phyloP scores from a whole-genome alignment of 257 asterid species.

The Capsicum baccatum region DNA sequence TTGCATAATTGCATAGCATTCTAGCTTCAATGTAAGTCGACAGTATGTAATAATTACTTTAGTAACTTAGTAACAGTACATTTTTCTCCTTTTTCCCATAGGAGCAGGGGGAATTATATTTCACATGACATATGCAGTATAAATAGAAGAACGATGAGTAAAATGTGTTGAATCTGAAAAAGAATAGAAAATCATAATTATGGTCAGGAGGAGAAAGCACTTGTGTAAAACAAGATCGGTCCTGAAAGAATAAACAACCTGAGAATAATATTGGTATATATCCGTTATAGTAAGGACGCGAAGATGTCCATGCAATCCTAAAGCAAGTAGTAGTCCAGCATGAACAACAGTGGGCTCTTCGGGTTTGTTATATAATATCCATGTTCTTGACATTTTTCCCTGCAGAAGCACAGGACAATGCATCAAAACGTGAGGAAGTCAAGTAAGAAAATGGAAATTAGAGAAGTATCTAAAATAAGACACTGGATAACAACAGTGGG shows the following conservation, averaged over 20 bases:
- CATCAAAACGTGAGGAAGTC: constrained; percentile 10
- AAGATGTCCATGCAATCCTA: constrained; percentile 98
- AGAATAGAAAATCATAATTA: neutral
- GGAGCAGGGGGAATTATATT: neutral
- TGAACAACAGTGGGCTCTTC: constrained; percentile 93
- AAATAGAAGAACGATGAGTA: neutral
- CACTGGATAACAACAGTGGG: constrained; percentile 8
- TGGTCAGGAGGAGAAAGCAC: constrained; percentile 15
- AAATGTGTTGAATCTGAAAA: neutral
- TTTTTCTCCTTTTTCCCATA: neutral
- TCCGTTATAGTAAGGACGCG: constrained; percentile 74
- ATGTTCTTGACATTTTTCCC: constrained; percentile 97
- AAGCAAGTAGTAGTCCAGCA: constrained; percentile 95
- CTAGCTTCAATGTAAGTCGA: neutral
- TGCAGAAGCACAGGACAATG: constrained; percentile 42
- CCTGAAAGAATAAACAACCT: constrained; percentile 50
- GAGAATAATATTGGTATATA: constrained; percentile 83
- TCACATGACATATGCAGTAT: constrained; percentile 12
- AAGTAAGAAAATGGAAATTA: neutral
- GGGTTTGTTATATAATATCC: constrained; percentile 95
- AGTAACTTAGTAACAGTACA: neutral
- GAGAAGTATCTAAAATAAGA: constrained; percentile 12
- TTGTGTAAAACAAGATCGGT: neutral
- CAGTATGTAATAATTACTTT: neutral
- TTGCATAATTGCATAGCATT: neutral